A percentile compares a stretch with the other conserved stretches of the same genome.
Conservation (phyloP, 192 early-diverging fungal species). For the Obelidium mucronatum region DNA sequence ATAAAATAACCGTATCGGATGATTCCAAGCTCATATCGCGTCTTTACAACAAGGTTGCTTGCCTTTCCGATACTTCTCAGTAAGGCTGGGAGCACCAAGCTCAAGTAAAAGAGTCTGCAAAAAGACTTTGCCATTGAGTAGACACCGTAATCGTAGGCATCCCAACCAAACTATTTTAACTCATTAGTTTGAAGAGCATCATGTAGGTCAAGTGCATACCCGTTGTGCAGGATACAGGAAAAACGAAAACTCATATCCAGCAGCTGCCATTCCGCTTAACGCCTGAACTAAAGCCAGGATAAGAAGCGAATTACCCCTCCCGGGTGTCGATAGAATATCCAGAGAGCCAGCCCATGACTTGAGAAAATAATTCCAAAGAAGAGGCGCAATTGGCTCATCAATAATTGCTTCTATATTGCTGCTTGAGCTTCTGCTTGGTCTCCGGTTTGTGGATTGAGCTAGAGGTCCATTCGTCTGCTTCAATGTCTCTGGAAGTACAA, state of each 20-base stretch:
- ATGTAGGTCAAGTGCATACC: conserved; percentile 5
- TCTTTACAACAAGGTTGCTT: conserved; percentile 5
- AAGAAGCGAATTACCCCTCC: conserved; percentile 22
- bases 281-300: conserved; percentile 33
- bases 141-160: conserved; percentile 46
- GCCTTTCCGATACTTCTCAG: background rate
- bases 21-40: conserved; percentile 19
- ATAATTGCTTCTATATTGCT: too few species aligned
- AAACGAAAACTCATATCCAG: conserved; percentile 39
- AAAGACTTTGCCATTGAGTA: conserved; percentile 40
- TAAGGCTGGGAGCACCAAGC: conserved; percentile 22
- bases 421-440: background rate
- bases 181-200: background rate
- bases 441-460: background rate
- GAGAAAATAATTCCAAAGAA: conserved; percentile 3
- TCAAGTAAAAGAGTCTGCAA: conserved; percentile 48
- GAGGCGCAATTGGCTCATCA: too few species aligned
- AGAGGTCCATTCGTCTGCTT: too few species aligned
- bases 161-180: conserved; percentile 47
- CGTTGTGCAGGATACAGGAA: conserved; percentile 45
- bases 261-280: background rate
- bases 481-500: conserved; percentile 54
- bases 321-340: conserved; percentile 32
- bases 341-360: background rate
- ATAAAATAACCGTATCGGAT: conserved; percentile 31